Evolutionary conservation across 257 asterid genomes (phyloP).

Genomic region (Fraxinus anomala): DNA sequence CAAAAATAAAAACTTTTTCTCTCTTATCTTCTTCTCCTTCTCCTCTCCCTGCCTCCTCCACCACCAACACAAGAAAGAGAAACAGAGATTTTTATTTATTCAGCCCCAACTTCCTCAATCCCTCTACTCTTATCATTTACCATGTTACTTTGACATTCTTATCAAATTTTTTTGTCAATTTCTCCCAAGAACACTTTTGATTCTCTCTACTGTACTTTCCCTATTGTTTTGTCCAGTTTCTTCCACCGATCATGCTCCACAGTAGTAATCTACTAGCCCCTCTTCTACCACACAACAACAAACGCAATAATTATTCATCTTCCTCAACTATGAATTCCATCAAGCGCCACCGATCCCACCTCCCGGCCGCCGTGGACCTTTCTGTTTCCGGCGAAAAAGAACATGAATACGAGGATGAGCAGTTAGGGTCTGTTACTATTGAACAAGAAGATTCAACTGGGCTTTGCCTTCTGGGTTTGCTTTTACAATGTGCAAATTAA

Average conservation of each 20-base stretch:
- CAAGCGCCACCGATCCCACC: neutral
- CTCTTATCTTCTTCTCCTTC: too few relatives aligned
- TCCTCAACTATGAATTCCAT: conserved; percentile 37
- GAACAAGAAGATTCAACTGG: conserved; percentile 48
- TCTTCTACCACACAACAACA: conserved; percentile 14
- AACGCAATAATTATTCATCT: conserved; percentile 29
- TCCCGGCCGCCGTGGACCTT: conserved; percentile 28
- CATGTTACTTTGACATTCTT: neutral
- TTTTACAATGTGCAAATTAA: conserved; percentile 73
- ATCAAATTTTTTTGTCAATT: conserved; percentile 36
- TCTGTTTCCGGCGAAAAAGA: conserved; percentile 29
- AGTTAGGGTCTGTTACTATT: conserved; percentile 12
- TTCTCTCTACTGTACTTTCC: conserved; percentile 22
- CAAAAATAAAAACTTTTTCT: too few relatives aligned
- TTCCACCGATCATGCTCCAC: conserved; percentile 45
- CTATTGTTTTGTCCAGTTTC: neutral
- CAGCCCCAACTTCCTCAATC: too few relatives aligned
- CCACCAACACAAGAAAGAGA: too few relatives aligned
- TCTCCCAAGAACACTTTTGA: conserved; percentile 42
- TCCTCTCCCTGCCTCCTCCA: too few relatives aligned
- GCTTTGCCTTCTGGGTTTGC: conserved; percentile 71
- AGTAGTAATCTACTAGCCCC: conserved; percentile 16
- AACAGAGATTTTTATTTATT: too few relatives aligned
- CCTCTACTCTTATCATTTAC: too few relatives aligned
- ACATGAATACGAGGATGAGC: conserved; percentile 30